Evolutionary conservation across 1,284 basidiomycete species (phyloP), one percentile per base, ranked within the genome.

Genomic region (Psilocybe mexicana): DNA sequence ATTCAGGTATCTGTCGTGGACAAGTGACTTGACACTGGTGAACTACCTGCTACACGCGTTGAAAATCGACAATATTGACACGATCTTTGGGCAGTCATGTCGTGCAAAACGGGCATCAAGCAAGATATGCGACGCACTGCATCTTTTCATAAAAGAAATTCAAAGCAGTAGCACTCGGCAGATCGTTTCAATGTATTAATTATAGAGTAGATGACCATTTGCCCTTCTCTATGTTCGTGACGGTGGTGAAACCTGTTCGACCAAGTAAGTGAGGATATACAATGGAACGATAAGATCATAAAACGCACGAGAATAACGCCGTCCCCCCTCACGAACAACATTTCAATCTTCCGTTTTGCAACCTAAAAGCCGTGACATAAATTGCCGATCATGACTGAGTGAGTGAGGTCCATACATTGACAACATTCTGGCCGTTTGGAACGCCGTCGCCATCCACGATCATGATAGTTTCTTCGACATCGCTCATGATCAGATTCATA

Each of bases 401-500:
- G 46, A 35, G 35, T 30, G 43, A 51, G 10, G 43, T 25, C 11
- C 80, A 55, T 69, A 89, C 89, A 65, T 87, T 91, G 14, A 92
- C 83, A 6, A 84, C 80, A 0, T 76, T 80, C 55, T 82, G 77
- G 0, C 74, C 76, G 57, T 80, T 79, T 4, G 78, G 69, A 12
- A 69, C 78, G 52, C 77, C 80, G 57, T 92, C 88, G 2, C 85
- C 77, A 65, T 97, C 94, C 14, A 97, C 93, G 61, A 94, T 82
- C 85, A 94, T 92, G 66, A 97, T 94, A 3, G 91, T 93, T 76
- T 99, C 97, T 71, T 98, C 96, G 7, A 98, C 97, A 70, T 98
- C 93, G 63, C 92, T 96, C 63, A 99, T 81, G 61, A 99, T 98
- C 68, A 99, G 81, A 74, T 99, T 99, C 96, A 99, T 98, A 76